Percentiles rank a stretch among this genome's conserved stretches.
Conservation (phyloP, 352 stramenopile genomes). For the Elongisporangium anandrum region DNA sequence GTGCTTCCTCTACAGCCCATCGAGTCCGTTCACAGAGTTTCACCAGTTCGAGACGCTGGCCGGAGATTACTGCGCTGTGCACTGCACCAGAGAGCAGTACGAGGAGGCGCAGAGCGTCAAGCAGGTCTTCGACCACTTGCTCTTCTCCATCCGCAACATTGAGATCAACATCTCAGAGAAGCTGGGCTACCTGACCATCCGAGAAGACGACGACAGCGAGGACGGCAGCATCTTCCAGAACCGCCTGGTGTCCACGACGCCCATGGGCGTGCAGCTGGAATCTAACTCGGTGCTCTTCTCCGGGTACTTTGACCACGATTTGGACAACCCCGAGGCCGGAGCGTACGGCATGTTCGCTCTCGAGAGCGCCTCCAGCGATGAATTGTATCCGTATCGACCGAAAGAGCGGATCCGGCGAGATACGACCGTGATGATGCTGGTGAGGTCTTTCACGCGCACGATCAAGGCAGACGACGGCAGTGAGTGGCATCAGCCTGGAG, state of each 20-base stretch:
- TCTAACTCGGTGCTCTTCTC: slow-evolving; percentile 32
- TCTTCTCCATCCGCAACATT: slow-evolving; percentile 30
- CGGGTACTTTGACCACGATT: slow-evolving; percentile 17
- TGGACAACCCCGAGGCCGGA: slow-evolving; percentile 14
- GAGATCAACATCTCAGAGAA: slow-evolving; percentile 42
- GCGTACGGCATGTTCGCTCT: slow-evolving; percentile 31
- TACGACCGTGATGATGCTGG: slow-evolving; percentile 19
- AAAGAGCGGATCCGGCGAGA: slow-evolving; percentile 3
- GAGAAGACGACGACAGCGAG: slow-evolving; percentile 27
- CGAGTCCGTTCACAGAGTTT: slow-evolving; percentile 21
- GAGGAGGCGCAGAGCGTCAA: slow-evolving; percentile 11
- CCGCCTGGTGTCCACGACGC: slow-evolving; percentile 26
- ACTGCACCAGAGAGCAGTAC: slow-evolving; percentile 25
- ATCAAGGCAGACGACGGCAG: slow-evolving; percentile 4
- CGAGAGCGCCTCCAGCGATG: slow-evolving; percentile 10
- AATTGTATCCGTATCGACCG: neutral
- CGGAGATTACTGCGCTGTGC: slow-evolving; percentile 24
- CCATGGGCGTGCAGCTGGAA: slow-evolving; percentile 27
- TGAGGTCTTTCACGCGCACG: neutral
- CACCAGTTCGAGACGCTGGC: slow-evolving; percentile 21
- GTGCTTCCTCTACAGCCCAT: slow-evolving; percentile 11
- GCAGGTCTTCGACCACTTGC: slow-evolving; percentile 16
- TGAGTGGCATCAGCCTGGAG: slow-evolving; percentile 4
- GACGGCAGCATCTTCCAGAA: slow-evolving; percentile 27
- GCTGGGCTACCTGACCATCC: slow-evolving; percentile 30